phyloP scores from a whole-genome alignment of 2,329 filamentous ascomycete species.

The Triangularia setosa region DNA sequence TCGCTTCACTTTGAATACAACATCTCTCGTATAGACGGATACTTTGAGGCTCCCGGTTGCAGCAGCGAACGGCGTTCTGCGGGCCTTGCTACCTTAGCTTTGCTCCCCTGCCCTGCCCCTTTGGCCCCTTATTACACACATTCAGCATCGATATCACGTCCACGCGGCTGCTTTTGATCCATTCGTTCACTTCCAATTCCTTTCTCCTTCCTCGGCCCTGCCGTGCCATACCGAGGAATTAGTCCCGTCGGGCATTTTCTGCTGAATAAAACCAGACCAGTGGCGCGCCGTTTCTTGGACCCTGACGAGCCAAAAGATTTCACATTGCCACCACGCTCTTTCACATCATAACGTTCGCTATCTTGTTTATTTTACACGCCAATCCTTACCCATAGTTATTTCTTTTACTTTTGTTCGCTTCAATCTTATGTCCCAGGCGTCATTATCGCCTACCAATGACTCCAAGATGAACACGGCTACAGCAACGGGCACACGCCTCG shows the following conservation, averaged over 20 bases:
- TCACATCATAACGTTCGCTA: background rate
- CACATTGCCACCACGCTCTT: background rate
- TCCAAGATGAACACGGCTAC: slow-evolving; percentile 4
- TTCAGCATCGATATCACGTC: slow-evolving; percentile 7
- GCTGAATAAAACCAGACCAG: background rate
- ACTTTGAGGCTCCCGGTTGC: slow-evolving; percentile 3
- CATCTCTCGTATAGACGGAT: background rate
- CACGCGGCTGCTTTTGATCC: background rate
- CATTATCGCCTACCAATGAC: slow-evolving; percentile 1
- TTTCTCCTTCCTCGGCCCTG: background rate
- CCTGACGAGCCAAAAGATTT: background rate
- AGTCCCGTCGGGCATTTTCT: background rate
- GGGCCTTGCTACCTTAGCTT: background rate
- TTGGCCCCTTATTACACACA: slow-evolving; percentile 8
- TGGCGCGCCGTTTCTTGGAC: background rate
- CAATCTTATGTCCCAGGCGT: background rate
- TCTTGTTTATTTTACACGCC: background rate
- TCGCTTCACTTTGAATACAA: background rate
- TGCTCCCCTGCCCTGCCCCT: background rate
- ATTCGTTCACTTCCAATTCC: background rate
- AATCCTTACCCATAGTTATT: background rate
- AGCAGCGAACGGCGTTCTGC: background rate
- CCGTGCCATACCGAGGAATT: background rate
- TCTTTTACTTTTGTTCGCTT: background rate
- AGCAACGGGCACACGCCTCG: background rate